These are phyloP conservation scores for Orobanche coerulescens DNA, from an alignment of 257 asterid species.

Conservation along the genomic window DNA sequence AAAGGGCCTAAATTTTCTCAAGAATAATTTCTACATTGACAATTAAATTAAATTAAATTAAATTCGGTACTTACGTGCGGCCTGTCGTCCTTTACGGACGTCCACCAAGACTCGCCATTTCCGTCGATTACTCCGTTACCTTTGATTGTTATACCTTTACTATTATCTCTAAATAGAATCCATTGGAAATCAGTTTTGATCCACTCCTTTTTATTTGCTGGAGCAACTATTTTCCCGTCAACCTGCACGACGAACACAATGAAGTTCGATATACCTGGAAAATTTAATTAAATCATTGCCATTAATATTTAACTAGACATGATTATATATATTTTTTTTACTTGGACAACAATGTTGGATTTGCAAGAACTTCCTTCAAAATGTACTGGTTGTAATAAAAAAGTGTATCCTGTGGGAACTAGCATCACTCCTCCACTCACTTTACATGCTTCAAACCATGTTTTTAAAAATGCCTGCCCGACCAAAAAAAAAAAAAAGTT, in stretches of 20 bases:
- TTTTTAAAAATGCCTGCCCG: constrained; percentile 18
- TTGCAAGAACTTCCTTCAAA: constrained; percentile 21
- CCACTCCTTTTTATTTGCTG: not conserved
- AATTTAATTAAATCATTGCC: too few species aligned
- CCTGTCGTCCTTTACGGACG: not conserved
- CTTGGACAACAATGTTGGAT: constrained; percentile 14
- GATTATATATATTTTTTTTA: not conserved
- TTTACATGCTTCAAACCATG: constrained; percentile 24
- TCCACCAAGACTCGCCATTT: constrained; percentile 24
- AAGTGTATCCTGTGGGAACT: constrained; percentile 21
- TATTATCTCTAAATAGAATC: constrained; percentile 15
- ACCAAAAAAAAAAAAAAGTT: not conserved
- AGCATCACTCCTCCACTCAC: constrained; percentile 13
- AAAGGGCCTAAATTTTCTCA: too few species aligned
- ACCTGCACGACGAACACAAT: not conserved
- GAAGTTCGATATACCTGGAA: not conserved
- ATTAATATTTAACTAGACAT: too few species aligned
- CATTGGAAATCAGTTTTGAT: not conserved
- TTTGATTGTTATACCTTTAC: constrained; percentile 16
- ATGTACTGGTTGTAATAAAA: constrained; percentile 20
- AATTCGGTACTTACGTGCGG: constrained; percentile 21
- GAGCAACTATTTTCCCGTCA: constrained; percentile 27
- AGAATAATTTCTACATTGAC: too few species aligned
- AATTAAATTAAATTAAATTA: too few species aligned
- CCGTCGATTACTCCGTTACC: constrained; percentile 28